Conservation (phyloP, 108 stramenopile species). For the Craspedostauros australis region DNA sequence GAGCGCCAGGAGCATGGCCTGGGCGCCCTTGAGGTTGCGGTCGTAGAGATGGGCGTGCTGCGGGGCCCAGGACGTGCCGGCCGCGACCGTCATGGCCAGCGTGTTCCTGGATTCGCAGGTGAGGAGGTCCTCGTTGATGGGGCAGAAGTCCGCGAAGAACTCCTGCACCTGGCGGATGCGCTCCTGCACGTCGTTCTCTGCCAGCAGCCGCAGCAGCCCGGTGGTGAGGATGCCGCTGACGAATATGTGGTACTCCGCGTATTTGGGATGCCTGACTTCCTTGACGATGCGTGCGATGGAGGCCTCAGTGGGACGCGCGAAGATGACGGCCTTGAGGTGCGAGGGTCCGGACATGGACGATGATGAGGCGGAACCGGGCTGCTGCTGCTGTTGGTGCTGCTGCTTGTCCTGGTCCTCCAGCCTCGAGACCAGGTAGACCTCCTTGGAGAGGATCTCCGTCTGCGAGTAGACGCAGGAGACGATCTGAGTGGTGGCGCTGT, state of each 20-base stretch:
- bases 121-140: slow-evolving; percentile 92
- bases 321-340: slow-evolving; percentile 93
- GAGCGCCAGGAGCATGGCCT: slow-evolving; percentile 83
- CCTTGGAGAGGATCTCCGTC: slow-evolving; percentile 77
- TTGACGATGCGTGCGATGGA: slow-evolving; percentile 68
- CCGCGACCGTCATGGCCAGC: slow-evolving; percentile 66
- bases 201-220: slow-evolving; percentile 73
- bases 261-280: slow-evolving; percentile 81
- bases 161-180: slow-evolving; percentile 93
- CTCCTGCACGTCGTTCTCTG: slow-evolving; percentile 86
- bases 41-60: slow-evolving; percentile 67
- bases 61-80: slow-evolving; percentile 57
- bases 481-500: slow-evolving; percentile 85
- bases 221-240: slow-evolving; percentile 87
- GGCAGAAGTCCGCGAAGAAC: slow-evolving; percentile 94
- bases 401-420: slow-evolving; percentile 42
- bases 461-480: slow-evolving; percentile 86
- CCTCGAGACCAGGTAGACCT: slow-evolving; percentile 81
- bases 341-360: background rate
- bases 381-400: background rate
- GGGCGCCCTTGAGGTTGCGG: slow-evolving; percentile 81
- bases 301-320: slow-evolving; percentile 87
- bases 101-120: slow-evolving; percentile 83
- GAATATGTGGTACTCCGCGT: slow-evolving; percentile 95
- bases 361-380: slow-evolving; percentile 30